These are phyloP conservation scores for Boletus rubroflammeus DNA, from an alignment of 768 basidiomycete genomes.

Conservation along the genomic window DNA sequence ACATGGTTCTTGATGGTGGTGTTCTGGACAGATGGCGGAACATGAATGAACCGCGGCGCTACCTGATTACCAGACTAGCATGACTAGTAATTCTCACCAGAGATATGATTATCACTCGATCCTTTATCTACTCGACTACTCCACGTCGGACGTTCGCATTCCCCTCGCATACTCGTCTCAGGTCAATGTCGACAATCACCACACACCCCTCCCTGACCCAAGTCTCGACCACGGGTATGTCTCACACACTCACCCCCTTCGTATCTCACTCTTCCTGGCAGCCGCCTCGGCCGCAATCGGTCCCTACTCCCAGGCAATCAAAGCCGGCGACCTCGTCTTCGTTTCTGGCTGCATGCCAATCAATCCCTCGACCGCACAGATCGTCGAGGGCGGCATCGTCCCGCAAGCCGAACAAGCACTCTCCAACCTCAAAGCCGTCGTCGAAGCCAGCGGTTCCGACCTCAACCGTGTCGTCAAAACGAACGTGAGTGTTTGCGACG, in stretches of 20 bases:
- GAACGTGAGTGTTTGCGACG: conserved; percentile 54
- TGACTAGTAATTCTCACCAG: neutral
- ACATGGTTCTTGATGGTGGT: conserved; percentile 31
- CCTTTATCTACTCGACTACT: neutral
- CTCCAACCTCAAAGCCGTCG: conserved; percentile 78
- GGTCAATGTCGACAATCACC: conserved; percentile 31
- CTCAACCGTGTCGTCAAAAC: conserved; percentile 85
- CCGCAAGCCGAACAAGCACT: conserved; percentile 74
- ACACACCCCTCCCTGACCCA: conserved; percentile 37
- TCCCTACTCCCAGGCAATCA: conserved; percentile 87
- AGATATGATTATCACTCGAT: neutral
- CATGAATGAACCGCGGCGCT: neutral
- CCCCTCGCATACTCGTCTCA: neutral
- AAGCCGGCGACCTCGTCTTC: conserved; percentile 81
- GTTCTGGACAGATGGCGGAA: neutral
- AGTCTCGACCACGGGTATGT: conserved; percentile 34
- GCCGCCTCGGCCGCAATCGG: conserved; percentile 79
- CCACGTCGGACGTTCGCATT: neutral
- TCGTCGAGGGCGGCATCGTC: conserved; percentile 21
- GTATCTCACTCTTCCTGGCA: conserved; percentile 28
- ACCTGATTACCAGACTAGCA: too few relatives aligned
- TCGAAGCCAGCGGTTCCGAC: conserved; percentile 79
- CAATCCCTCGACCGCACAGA: conserved; percentile 62
- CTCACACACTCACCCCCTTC: neutral
- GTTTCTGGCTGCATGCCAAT: conserved; percentile 87